Evolutionary conservation across 768 basidiomycete genomes (phyloP).

Genomic region (Strobilomyces echinocephalus): DNA sequence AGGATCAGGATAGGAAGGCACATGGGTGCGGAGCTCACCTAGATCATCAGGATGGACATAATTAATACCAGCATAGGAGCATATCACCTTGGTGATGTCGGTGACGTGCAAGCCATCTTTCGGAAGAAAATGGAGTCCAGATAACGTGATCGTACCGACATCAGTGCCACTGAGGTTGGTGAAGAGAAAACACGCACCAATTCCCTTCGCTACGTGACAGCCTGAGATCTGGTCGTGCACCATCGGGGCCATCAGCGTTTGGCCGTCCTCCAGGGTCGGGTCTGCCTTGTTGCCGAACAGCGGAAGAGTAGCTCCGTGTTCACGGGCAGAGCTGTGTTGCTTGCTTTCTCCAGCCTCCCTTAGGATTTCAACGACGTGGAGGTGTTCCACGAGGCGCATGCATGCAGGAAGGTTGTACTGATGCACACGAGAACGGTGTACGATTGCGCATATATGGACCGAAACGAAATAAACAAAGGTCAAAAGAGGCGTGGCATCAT

Average conservation of each 20-base stretch:
- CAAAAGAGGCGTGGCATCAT: neutral
- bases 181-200: constrained; percentile 3
- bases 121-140: neutral
- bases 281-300: neutral
- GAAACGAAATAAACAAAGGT: neutral
- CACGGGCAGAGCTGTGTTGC: constrained; percentile 42
- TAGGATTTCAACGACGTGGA: constrained; percentile 66
- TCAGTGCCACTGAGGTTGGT: neutral
- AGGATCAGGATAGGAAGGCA: neutral
- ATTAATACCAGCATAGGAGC: constrained; percentile 11
- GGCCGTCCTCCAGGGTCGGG: neutral
- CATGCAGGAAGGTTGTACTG: constrained; percentile 75
- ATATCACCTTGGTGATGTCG: constrained; percentile 22
- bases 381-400: constrained; percentile 66
- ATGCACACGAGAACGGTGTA: neutral
- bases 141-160: neutral
- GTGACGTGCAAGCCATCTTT: constrained; percentile 19
- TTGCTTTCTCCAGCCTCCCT: constrained; percentile 51
- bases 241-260: no score
- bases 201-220: neutral
- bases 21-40: constrained; percentile 1
- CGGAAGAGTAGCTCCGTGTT: neutral
- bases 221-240: neutral
- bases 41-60: constrained; percentile 19
- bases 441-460: constrained; percentile 13